phyloP scores from a whole-genome alignment of 2,329 filamentous ascomycete genomes.

The Proliferodiscus dingleyae region DNA sequence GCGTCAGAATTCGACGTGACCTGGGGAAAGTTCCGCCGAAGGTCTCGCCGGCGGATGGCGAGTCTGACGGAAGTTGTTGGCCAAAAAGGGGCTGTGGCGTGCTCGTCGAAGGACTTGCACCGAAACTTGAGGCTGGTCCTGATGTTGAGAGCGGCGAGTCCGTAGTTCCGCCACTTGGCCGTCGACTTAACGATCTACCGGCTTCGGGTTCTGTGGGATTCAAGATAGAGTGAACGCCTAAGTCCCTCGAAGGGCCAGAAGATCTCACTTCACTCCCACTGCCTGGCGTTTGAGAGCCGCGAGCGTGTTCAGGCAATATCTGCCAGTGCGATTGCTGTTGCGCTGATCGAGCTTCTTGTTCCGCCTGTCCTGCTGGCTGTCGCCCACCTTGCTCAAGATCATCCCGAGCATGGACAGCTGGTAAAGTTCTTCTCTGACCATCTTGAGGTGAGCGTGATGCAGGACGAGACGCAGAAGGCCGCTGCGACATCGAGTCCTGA shows the following conservation, averaged over 20 bases:
- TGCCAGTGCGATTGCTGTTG: conserved; percentile 20
- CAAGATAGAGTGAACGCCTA: conserved; percentile 34
- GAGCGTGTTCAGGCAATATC: conserved; percentile 21
- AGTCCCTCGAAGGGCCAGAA: conserved; percentile 26
- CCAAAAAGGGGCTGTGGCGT: conserved; percentile 20
- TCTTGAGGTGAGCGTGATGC: conserved; percentile 41
- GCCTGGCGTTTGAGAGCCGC: conserved; percentile 12
- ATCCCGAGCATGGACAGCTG: conserved; percentile 32
- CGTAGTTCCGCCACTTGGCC: conserved; percentile 17
- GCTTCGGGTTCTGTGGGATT: conserved; percentile 31
- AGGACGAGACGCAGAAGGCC: conserved; percentile 51
- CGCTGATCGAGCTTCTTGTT: conserved; percentile 20
- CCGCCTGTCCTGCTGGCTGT: conserved; percentile 22
- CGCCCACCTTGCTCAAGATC: conserved; percentile 23
- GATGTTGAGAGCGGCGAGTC: conserved; percentile 22
- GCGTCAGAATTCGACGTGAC: conserved; percentile 26
- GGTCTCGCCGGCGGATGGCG: conserved; percentile 18
- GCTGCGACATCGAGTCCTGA: conserved; percentile 61
- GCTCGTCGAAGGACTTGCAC: conserved; percentile 20
- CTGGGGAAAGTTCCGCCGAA: conserved; percentile 26
- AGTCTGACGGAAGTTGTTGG: conserved; percentile 16
- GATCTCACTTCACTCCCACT: conserved; percentile 23
- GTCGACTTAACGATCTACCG: conserved; percentile 15
- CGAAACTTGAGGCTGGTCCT: conserved; percentile 20
- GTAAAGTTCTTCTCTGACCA: conserved; percentile 30